Percentiles rank a stretch among this genome's conserved stretches.
phyloP scores from a whole-genome alignment of 805 yeast species.

The Metahyphopichia silvanorum region DNA sequence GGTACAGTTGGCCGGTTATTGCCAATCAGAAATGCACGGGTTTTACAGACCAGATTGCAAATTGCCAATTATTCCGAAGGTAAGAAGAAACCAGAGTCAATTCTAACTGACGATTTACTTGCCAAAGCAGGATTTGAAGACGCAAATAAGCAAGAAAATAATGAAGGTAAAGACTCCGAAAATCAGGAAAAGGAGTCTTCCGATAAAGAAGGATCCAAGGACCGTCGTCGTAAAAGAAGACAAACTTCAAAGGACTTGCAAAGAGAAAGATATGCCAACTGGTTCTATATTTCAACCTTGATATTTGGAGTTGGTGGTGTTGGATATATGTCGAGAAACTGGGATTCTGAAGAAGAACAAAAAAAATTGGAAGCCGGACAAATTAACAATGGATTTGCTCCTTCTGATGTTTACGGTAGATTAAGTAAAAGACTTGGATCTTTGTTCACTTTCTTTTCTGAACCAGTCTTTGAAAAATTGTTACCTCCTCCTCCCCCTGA shows the following conservation, averaged over 20 bases:
- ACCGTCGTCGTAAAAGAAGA: constrained; percentile 49
- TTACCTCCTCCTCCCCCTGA: constrained; percentile 92
- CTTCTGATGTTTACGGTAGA: constrained; percentile 64
- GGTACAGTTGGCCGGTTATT: too few species aligned
- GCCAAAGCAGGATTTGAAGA: constrained; percentile 81
- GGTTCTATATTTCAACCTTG: constrained; percentile 61
- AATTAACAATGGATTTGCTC: constrained; percentile 65
- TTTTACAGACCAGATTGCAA: too few species aligned
- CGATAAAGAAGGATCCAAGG: constrained; percentile 12
- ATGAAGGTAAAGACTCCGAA: constrained; percentile 10
- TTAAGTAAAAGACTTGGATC: constrained; percentile 68
- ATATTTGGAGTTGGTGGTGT: constrained; percentile 52
- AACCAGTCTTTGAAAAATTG: constrained; percentile 89
- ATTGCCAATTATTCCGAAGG: too few species aligned
- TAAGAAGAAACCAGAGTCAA: constrained; percentile 38
- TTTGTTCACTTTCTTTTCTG: constrained; percentile 79
- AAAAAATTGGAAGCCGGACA: constrained; percentile 48
- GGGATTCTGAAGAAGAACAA: constrained; percentile 75
- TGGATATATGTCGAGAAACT: constrained; percentile 74
- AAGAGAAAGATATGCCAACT: constrained; percentile 77
- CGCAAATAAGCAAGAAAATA: constrained; percentile 13
- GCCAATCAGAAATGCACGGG: too few species aligned
- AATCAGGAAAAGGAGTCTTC: constrained; percentile 9
- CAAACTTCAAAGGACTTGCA: constrained; percentile 71
- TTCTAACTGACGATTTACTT: constrained; percentile 77